Conservation (phyloP, 106 monocot genomes). For the Dendrobium huoshanense region DNA sequence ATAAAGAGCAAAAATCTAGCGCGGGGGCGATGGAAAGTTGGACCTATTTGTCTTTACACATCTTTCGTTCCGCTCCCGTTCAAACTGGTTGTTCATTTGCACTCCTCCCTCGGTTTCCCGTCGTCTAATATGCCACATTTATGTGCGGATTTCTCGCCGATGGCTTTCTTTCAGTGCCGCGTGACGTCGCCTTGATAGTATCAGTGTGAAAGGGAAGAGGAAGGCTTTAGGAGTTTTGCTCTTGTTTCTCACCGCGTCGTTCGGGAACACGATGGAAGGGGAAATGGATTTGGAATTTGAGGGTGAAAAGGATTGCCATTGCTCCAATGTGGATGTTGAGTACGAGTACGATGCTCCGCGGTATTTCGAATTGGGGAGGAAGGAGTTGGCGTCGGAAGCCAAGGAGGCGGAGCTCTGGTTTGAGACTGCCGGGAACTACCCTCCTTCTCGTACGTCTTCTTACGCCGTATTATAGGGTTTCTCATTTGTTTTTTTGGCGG, state of each 20-base stretch:
- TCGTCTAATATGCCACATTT: background rate
- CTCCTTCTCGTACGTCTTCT: constrained; percentile 41
- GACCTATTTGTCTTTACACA: background rate
- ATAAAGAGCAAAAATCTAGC: background rate
- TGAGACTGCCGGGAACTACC: constrained; percentile 29
- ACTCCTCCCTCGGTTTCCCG: background rate
- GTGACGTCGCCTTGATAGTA: background rate
- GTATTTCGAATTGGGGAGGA: constrained; percentile 47
- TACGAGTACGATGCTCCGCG: constrained; percentile 59
- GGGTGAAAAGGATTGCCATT: constrained; percentile 10
- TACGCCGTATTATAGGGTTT: background rate
- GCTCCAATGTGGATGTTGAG: constrained; percentile 47
- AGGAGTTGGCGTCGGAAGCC: constrained; percentile 28
- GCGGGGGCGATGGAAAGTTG: background rate
- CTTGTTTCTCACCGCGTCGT: background rate
- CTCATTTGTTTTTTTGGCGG: background rate
- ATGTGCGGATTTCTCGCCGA: constrained; percentile 9
- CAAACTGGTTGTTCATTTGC: constrained; percentile 3
- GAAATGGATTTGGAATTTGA: constrained; percentile 9
- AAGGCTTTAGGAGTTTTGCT: background rate
- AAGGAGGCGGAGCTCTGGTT: constrained; percentile 48
- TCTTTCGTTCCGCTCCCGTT: background rate
- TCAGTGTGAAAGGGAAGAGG: background rate
- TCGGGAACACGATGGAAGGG: constrained; percentile 14
- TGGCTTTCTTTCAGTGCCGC: background rate